Evolutionary conservation across 257 asterid genomes (phyloP).

Genomic region (Ajuga chamaepitys): DNA sequence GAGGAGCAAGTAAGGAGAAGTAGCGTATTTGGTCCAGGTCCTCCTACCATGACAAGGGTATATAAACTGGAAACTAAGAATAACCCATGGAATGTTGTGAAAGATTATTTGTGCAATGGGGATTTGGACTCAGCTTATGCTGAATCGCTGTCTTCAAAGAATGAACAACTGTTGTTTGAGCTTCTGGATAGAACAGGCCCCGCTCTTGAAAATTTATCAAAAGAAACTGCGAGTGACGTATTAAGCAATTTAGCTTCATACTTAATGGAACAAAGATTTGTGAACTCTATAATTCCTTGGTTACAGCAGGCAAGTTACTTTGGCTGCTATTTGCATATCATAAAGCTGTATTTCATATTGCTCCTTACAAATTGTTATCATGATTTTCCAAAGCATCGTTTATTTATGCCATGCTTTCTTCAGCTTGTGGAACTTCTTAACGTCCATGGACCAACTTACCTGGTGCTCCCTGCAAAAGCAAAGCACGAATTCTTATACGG

Average conservation of each 20-base stretch:
- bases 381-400: neutral
- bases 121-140: constrained; percentile 74
- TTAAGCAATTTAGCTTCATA: constrained; percentile 53
- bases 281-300: constrained; percentile 80
- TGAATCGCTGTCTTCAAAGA: constrained; percentile 67
- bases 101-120: constrained; percentile 50
- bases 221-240: constrained; percentile 55
- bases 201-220: constrained; percentile 58
- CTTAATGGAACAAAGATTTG: constrained; percentile 65
- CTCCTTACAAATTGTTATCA: neutral
- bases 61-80: constrained; percentile 40
- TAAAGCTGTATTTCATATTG: neutral
- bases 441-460: constrained; percentile 50
- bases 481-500: constrained; percentile 55
- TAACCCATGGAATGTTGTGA: constrained; percentile 43
- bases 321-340: neutral
- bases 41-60: constrained; percentile 33
- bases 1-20: constrained; percentile 41
- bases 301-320: constrained; percentile 73
- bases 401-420: neutral
- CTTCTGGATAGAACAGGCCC: constrained; percentile 94
- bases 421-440: constrained; percentile 71
- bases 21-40: constrained; percentile 32
- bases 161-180: constrained; percentile 68
- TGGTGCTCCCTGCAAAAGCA: constrained; percentile 50